Percentiles rank a stretch among this genome's conserved stretches.
Evolutionary conservation across 495 filamentous ascomycete genomes (phyloP).

Genomic region (Wilcoxina mikolae): DNA sequence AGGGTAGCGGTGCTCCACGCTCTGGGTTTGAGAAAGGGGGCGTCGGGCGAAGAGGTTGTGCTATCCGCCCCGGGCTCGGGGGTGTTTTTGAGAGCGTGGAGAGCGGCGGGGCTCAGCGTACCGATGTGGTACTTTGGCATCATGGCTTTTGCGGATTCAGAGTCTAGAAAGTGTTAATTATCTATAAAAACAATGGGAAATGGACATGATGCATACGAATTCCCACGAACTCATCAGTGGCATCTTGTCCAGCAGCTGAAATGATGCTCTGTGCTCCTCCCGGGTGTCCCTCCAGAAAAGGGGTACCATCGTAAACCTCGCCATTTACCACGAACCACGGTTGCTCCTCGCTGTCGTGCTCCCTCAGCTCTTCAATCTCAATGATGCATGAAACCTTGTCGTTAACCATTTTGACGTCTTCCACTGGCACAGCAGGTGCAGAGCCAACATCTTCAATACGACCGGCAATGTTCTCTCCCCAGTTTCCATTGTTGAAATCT

Average conservation of each 20-base stretch:
- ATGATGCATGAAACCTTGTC: conserved; percentile 48
- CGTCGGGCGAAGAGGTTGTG: conserved; percentile 17
- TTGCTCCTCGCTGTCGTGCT: conserved; percentile 47
- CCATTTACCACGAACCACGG: conserved; percentile 92
- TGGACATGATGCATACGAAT: conserved; percentile 64
- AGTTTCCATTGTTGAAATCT: conserved; percentile 65
- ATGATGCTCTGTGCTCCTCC: conserved; percentile 82
- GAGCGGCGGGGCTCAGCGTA: conserved; percentile 47
- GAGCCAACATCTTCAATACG: conserved; percentile 36
- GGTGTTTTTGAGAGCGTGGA: conserved; percentile 25
- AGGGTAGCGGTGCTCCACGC: conserved; percentile 58
- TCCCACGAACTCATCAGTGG: conserved; percentile 84
- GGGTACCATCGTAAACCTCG: conserved; percentile 81
- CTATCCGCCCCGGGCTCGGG: too few relatives aligned
- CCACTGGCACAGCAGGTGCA: conserved; percentile 30
- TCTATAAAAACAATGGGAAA: neutral
- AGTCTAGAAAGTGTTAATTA: conserved; percentile 41
- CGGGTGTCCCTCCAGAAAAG: conserved; percentile 72
- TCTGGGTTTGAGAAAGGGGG: conserved; percentile 52
- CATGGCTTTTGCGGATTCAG: conserved; percentile 86
- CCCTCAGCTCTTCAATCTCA: conserved; percentile 54
- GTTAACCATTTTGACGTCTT: conserved; percentile 67
- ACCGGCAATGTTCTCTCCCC: conserved; percentile 63
- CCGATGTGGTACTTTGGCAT: conserved; percentile 83
- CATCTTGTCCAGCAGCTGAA: conserved; percentile 68